These are phyloP conservation scores for Torulaspora maleeae DNA, from an alignment of 805 yeast species.

Conservation along the genomic window DNA sequence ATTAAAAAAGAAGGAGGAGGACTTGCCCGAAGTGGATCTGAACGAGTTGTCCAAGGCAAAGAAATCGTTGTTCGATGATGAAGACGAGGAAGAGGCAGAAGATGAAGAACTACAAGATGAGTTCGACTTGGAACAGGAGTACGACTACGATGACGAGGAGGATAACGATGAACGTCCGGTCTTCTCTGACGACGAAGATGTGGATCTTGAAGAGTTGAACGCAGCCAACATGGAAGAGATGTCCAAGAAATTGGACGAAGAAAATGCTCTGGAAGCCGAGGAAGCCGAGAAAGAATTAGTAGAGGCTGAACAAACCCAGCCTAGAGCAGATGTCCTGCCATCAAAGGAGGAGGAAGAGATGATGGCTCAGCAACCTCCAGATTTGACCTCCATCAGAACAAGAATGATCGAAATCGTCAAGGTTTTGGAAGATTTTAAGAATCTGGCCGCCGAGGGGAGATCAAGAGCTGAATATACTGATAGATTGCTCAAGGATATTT, in stretches of 20 bases:
- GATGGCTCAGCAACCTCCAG: slow-evolving; percentile 55
- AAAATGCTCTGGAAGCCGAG: slow-evolving; percentile 53
- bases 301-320: slow-evolving; percentile 55
- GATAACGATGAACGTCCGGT: slow-evolving; percentile 50
- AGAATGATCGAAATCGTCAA: slow-evolving; percentile 94
- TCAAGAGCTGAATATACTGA: slow-evolving; percentile 79
- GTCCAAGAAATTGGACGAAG: slow-evolving; percentile 61
- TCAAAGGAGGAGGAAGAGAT: slow-evolving; percentile 59
- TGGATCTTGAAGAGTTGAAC: slow-evolving; percentile 62
- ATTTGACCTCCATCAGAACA: slow-evolving; percentile 77
- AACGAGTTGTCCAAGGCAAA: slow-evolving; percentile 66
- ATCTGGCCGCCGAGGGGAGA: slow-evolving; percentile 75
- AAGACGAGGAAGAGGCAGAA: slow-evolving; percentile 24
- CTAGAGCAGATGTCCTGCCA: slow-evolving; percentile 75
- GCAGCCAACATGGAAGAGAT: slow-evolving; percentile 81
- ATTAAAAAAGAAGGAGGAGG: slow-evolving; percentile 35
- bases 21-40: slow-evolving; percentile 60
- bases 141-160: slow-evolving; percentile 40
- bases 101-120: slow-evolving; percentile 38
- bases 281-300: slow-evolving; percentile 60
- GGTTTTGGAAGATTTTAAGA: slow-evolving; percentile 85
- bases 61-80: slow-evolving; percentile 67
- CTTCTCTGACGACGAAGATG: slow-evolving; percentile 75
- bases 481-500: slow-evolving; percentile 77
- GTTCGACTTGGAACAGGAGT: slow-evolving; percentile 59